Percentiles rank a stretch among this genome's conserved stretches.
Conservation (phyloP, 345 rosid genomes). For the Raphanus raphanistrum region DNA sequence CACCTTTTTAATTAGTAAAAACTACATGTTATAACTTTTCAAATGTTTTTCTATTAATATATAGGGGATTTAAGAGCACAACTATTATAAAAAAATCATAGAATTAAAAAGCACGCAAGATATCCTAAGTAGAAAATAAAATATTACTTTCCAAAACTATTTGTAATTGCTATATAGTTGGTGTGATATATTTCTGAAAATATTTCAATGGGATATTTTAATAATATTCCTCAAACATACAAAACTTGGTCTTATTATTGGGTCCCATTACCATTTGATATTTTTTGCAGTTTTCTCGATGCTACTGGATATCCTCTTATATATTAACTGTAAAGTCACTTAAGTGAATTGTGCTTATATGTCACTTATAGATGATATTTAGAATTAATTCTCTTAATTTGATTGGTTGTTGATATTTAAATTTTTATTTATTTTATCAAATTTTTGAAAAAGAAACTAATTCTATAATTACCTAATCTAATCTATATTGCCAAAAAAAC, state of each 20-base stretch:
- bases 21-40: too few species aligned
- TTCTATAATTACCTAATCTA: too few species aligned
- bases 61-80: background rate
- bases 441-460: too few species aligned
- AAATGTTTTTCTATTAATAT: too few species aligned
- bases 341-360: too few species aligned
- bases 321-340: too few species aligned
- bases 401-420: too few species aligned
- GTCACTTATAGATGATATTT: too few species aligned
- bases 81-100: background rate
- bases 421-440: too few species aligned
- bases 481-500: too few species aligned
- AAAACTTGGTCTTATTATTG: background rate
- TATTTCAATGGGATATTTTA: background rate
- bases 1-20: too few species aligned
- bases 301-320: background rate
- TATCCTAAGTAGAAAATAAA: background rate
- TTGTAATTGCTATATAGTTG: background rate
- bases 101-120: background rate
- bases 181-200: background rate
- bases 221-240: background rate
- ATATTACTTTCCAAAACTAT: background rate
- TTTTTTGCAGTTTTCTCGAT: background rate
- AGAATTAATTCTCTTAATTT: too few species aligned
- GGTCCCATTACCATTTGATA: background rate